Evolutionary conservation across 148 eudicot genomes (phyloP).

Genomic region (Heliamphora exappendiculata): DNA sequence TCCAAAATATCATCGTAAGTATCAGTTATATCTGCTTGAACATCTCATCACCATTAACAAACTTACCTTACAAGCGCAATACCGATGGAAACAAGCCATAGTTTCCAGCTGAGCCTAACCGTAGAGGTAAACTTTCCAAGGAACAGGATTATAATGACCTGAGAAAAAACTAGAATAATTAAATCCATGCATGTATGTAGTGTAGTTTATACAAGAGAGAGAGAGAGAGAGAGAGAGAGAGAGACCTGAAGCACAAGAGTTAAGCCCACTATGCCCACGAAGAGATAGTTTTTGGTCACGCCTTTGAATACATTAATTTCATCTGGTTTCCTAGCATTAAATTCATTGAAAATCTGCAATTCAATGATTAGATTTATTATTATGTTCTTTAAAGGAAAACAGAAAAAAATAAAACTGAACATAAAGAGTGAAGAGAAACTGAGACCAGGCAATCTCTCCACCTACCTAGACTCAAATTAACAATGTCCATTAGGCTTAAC

Average conservation of each 20-base stretch:
- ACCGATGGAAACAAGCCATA: constrained; percentile 69
- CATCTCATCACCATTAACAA: background rate
- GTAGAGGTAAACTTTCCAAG: constrained; percentile 80
- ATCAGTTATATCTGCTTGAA: background rate
- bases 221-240: constrained; percentile 12
- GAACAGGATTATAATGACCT: constrained; percentile 73
- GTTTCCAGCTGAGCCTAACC: constrained; percentile 65
- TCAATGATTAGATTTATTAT: background rate
- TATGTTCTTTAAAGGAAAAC: background rate
- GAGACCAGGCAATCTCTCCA: background rate
- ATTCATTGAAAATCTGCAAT: constrained; percentile 76
- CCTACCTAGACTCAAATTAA: background rate
- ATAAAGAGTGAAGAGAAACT: background rate
- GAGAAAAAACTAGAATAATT: constrained; percentile 3
- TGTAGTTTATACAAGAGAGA: background rate
- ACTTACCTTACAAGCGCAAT: constrained; percentile 71
- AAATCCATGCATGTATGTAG: background rate
- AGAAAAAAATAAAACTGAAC: background rate
- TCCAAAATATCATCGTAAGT: background rate
- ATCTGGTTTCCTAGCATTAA: constrained; percentile 95
- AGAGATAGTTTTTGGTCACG: constrained; percentile 56
- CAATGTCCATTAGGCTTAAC: background rate
- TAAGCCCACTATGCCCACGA: constrained; percentile 65
- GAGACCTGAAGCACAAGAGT: constrained; percentile 75
- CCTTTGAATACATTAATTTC: constrained; percentile 79